Conservation (phyloP, 306 rosid genomes). For the cucumber (Cucumis sativus) region DNA sequence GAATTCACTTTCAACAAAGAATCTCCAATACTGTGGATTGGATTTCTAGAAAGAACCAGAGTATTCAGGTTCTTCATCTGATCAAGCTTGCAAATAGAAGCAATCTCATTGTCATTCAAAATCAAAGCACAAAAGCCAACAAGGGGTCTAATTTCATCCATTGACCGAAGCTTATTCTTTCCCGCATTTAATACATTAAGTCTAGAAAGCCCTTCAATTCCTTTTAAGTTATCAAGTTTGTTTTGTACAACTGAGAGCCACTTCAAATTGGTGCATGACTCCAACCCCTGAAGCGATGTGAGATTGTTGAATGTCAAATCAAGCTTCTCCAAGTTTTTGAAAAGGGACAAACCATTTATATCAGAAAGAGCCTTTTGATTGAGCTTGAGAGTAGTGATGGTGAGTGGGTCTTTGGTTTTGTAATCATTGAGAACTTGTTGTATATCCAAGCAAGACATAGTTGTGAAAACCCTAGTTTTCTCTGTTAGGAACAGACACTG, state of each 20-base stretch:
- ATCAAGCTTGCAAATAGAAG: constrained; percentile 66
- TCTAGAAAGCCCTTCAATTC: constrained; percentile 66
- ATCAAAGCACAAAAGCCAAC: constrained; percentile 53
- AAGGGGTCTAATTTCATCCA: constrained; percentile 49
- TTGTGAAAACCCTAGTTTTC: neutral
- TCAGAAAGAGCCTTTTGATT: constrained; percentile 66
- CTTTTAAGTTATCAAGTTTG: constrained; percentile 69
- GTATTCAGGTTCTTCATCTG: constrained; percentile 74
- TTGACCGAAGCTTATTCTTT: constrained; percentile 57
- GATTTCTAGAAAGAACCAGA: constrained; percentile 86
- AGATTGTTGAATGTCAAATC: constrained; percentile 48
- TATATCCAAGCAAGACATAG: constrained; percentile 49
- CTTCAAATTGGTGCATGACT: constrained; percentile 54
- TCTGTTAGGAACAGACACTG: neutral
- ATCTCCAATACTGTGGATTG: constrained; percentile 54
- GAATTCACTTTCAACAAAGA: constrained; percentile 53
- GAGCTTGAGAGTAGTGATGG: constrained; percentile 50
- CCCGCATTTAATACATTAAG: constrained; percentile 86
- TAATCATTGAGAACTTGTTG: constrained; percentile 52
- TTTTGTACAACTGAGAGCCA: constrained; percentile 76
- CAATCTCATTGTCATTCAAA: constrained; percentile 76
- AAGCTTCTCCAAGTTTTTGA: constrained; percentile 39
- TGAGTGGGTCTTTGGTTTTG: constrained; percentile 27
- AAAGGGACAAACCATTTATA: constrained; percentile 40
- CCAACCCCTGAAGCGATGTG: constrained; percentile 60